Evolutionary conservation across 2,329 filamentous ascomycete genomes (phyloP), one percentile per base, ranked within the genome.

Genomic region (Beauveria brongniartii): DNA sequence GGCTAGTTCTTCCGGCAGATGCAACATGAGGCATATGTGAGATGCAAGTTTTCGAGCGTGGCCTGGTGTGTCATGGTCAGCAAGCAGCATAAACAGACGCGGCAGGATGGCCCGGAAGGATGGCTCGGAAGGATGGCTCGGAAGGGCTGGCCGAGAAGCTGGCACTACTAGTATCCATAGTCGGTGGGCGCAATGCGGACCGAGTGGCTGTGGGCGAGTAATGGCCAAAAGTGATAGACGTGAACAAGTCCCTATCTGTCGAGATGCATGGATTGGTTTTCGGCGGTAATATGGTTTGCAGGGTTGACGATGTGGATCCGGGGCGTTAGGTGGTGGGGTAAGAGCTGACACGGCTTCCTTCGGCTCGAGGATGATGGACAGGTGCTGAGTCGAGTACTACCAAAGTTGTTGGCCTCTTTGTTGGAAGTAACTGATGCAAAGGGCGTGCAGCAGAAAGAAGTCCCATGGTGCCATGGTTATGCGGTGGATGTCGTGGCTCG

Each of bases 201-300:
- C 1, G 34, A 37, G 34, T 37, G 34, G 34, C 34, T 37, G 34
- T 37, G 34, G 34, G 34, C 34, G 34, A 37, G 10, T 6, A 22
- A 48, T 24, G 46, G 46, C 22, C 16, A 48, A 48, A 16, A 24
- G 46, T 18, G 46, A 48, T 28, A n/a, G 24, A 24, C 46, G 28
- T 52, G 48, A 41, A 24, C 10, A 34, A 26, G 12, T 16, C 30
- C 20, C 7, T 41, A 5, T 41, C 24, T 55, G 26, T 44, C 18
- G 6, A 22, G 20, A n/a, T 55, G n/a, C 37, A 40, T 24, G 34
- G 44, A 6, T 26, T 46, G 53, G 44, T n/a, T 26, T 9, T 24
- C 61, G 61, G 65, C 64, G 56, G 59, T 44, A 34, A 34, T 14
- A 34, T 59, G 59, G 61, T 59, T 59, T 66, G 67, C 47, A n/a